Base-by-base conservation (phyloP, 441 rosid genomes). In the Cnidoscolus chayamansa region DNA sequence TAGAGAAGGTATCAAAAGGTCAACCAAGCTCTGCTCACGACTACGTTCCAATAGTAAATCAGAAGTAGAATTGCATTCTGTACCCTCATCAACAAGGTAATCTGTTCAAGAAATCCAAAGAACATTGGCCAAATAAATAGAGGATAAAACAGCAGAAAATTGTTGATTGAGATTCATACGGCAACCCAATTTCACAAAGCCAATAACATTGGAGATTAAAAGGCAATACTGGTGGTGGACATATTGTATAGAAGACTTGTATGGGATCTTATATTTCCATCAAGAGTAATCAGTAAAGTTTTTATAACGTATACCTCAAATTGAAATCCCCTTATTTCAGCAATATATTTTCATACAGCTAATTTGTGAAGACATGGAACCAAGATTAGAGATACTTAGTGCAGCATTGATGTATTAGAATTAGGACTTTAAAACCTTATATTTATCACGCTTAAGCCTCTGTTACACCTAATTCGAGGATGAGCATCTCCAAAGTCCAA, bases 11-110 rank as follows among this genome's bases (percentile, higher is more conserved):
- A 93, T 74, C 81, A 91, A 82, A 70, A 95, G 87, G 83, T 93
- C 95, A 81, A 90, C 97, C 76, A 95, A 82, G 84, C 93, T 85
- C 84, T 91, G 97, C 83, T 95, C 99, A 70, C 97, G 97, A 67
- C 91, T 93, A 72, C 98, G 96, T 81, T 95, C 99, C 81, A 87
- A 78, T 51, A 95, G 83, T 71, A 95, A 86, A 86, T 95, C 99
- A 82, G 96, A 93, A 66, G 97, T 89, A 76, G 98, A 91, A 84
- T 93, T 93, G 84, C 95, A 82, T 82, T 94, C 98, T 70, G 91
- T 88, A 76, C 96, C 99, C 77, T 93, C 99, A 74, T 95, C 99
- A 70, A 95, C 90, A 74, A 95, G 98, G 86, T 95, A 91, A 88
- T 91, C 99, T 95, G 90, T 74, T 50, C 72, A 86, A 77, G 67